Base-by-base conservation (phyloP, 768 basidiomycete species). In the Kwoniella europaea region DNA sequence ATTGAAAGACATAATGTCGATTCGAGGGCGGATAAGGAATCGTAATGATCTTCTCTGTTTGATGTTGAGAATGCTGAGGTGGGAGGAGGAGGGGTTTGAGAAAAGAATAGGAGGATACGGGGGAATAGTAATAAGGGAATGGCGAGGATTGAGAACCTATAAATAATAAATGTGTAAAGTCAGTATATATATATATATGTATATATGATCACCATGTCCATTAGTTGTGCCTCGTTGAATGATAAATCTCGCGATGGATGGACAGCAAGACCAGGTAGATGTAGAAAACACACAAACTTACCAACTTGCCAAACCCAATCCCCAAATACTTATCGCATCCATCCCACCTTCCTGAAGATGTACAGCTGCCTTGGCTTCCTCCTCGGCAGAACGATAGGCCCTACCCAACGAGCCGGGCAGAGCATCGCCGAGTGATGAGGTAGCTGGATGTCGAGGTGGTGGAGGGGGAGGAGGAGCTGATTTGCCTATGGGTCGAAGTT, bases 41-140 rank as follows among this genome's bases (percentile, higher is more conserved):
- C 82, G 65, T 80, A 83, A 65, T 83, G 82, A 10, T 72, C 72
- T 62, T 71, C 71, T 60, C 64, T 70, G 27, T 54, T 54, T 16
- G 62, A 43, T n/a, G 64, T 58, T 42, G 65, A 43, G 56, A 66
- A 61, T 5, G 69, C 52, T 15, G 73, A 62, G 3, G 70, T 24
- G 57, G 68, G 60, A 20, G 63, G 52, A 6, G 79, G 74, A 16
- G 79, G 67, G 1, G 72, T 73, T 67, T 83, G 82, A 13, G 81
- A 63, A 72, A 83, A 80, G 73, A 83, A 83, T n/a, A 82, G 64
- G 16, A 83, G 72, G 56, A 83, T 72, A 13, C 82, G 77, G 3
- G 82, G 81, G 72, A 83, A 83, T 43, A 83, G 76, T 10, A 83
- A 65, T 1, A 82, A 67, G 1, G 81, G 82, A 15, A 81, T 24